phyloP scores from a whole-genome alignment of 768 basidiomycete genomes.

The Kwoniella dejecticola region DNA sequence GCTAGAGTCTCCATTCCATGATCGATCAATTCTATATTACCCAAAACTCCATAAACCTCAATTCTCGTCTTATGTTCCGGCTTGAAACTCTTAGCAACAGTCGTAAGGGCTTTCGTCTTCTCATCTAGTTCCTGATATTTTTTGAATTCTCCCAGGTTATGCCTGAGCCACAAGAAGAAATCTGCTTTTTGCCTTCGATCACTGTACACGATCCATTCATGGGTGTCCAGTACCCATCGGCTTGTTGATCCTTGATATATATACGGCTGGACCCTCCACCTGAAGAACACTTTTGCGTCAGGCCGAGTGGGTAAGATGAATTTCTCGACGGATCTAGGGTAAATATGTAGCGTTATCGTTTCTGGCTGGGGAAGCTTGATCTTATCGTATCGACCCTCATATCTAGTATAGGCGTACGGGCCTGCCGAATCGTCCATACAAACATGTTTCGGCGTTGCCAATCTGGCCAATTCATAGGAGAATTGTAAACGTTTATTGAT shows the following conservation, averaged over 20 bases:
- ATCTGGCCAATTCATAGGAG: not conserved
- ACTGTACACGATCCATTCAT: not conserved
- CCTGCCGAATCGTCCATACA: slow-evolving; percentile 12
- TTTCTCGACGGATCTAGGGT: slow-evolving; percentile 2
- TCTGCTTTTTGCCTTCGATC: not conserved
- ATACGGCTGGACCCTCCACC: not conserved
- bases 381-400: slow-evolving; percentile 1
- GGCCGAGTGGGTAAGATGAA: not conserved
- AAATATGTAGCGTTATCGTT: not conserved
- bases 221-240: not conserved
- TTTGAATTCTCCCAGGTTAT: not conserved
- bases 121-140: not conserved
- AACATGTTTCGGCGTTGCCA: slow-evolving; percentile 2
- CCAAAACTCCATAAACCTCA: not conserved
- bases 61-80: slow-evolving; percentile 1
- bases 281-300: not conserved
- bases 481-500: slow-evolving; percentile 5
- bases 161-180: not conserved
- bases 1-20: not conserved
- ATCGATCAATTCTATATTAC: not conserved
- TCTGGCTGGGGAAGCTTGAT: not conserved
- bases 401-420: not conserved
- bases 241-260: slow-evolving; percentile 2
- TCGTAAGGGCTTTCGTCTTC: not conserved
- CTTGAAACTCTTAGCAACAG: not conserved